These are phyloP conservation scores for Xerophyta viscosa DNA, from an alignment of 106 monocot species.

Conservation along the genomic window DNA sequence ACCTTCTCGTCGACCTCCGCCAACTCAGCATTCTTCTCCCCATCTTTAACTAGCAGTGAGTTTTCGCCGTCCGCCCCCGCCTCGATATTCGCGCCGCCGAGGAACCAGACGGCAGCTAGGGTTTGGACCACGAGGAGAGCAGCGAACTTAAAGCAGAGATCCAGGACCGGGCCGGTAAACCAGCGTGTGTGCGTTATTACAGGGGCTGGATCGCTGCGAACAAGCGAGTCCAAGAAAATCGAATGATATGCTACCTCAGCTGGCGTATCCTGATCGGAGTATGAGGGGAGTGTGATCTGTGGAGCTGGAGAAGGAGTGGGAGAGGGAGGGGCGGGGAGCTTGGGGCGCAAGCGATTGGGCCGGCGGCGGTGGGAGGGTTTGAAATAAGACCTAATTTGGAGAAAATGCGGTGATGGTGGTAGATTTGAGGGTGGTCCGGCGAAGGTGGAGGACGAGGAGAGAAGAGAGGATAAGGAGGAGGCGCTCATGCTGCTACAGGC, in stretches of 20 bases:
- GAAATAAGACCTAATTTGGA: no score
- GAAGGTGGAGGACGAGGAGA: no score
- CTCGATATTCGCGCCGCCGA: constrained; percentile 8
- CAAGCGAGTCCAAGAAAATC: no score
- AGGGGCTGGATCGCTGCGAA: no score
- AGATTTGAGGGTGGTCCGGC: no score
- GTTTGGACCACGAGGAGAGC: constrained; percentile 30
- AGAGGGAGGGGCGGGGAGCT: constrained; percentile 15
- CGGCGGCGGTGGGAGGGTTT: constrained; percentile 2
- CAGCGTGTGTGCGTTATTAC: not conserved
- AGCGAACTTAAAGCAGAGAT: constrained; percentile 13
- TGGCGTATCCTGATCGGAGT: no score
- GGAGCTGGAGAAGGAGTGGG: not conserved
- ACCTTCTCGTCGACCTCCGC: constrained; percentile 27
- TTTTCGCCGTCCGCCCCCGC: not conserved
- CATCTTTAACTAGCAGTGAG: not conserved
- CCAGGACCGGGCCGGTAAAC: constrained; percentile 8
- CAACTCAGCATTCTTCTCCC: not conserved
- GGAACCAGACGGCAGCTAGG: constrained; percentile 24
- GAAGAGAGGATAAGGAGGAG: no score
- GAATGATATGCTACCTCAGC: no score
- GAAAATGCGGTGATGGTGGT: not conserved
- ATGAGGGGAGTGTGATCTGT: not conserved
- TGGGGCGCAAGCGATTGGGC: constrained; percentile 35
- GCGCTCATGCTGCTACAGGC: no score